phyloP scores from a whole-genome alignment of 306 rosid genomes.

The Geum urbanum region DNA sequence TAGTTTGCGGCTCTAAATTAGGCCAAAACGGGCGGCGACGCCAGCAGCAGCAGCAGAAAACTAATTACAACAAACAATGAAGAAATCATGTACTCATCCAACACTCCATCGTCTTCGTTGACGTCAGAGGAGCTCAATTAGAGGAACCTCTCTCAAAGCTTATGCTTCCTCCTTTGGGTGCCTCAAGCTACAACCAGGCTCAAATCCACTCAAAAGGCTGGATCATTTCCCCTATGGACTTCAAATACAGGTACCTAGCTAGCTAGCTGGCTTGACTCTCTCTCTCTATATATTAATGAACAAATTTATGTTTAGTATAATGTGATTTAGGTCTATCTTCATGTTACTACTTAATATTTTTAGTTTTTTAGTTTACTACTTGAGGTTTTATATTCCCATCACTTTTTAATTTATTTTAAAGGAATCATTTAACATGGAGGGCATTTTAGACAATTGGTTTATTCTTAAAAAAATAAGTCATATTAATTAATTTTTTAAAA shows the following conservation, averaged over 20 bases:
- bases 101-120: not conserved
- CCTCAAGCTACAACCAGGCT: slow-evolving; percentile 47
- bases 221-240: slow-evolving; percentile 77
- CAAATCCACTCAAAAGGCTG: slow-evolving; percentile 41
- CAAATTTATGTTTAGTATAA: too few species aligned
- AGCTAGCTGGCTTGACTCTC: not conserved
- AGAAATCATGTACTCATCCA: not conserved
- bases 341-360: too few species aligned
- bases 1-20: not conserved
- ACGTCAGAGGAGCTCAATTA: slow-evolving; percentile 27
- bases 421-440: too few species aligned
- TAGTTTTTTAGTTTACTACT: too few species aligned
- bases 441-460: too few species aligned
- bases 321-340: too few species aligned
- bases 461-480: too few species aligned
- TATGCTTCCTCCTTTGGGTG: slow-evolving; percentile 91
- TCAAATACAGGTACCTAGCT: slow-evolving; percentile 64
- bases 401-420: too few species aligned
- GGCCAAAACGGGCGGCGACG: not conserved
- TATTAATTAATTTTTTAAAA: too few species aligned
- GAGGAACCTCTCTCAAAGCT: slow-evolving; percentile 66
- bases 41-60: not conserved
- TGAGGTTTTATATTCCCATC: too few species aligned
- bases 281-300: too few species aligned
- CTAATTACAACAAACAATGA: not conserved